Evolutionary conservation across 441 rosid genomes (phyloP), one percentile per base, ranked within the genome.

Genomic region (Bocquillonia castaneifolia): DNA sequence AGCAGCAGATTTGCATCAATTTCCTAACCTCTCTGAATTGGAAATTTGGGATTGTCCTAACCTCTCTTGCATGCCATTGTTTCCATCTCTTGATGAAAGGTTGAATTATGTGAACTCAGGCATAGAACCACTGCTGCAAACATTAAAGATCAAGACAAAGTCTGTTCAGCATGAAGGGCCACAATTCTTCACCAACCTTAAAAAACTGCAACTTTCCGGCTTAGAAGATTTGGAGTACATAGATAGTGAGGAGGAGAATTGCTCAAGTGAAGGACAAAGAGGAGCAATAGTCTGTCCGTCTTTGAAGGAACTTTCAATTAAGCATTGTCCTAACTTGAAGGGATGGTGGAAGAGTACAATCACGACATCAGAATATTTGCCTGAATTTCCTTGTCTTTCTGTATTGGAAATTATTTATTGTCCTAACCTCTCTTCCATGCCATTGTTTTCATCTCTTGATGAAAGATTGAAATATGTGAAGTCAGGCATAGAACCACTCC

Each of bases 371-470:
- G 15, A 5, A 7, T 34, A 4, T 22, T 37, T 59, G 23, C 67
- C 34, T 28, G 39, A 10, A 5, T 77, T 80, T 47, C 70, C 80
- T 14, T 17, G 53, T 29, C 59, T 74, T 40, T 63, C 74, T 31
- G 3, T 34, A 1, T 42, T 79, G 45, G 17, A 5, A 18, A 71
- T 76, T 10, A 1, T 1, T 3, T 15, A 51, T 12, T 79, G 83
- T 61, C 70, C 74, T 0, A 10, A 59, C 1, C 10, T 77, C 26
- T n/a, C 32, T 18, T 65, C 26, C 14, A 58, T 77, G 73, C 80
- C 80, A 20, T 15, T 39, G 18, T 64, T 62, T 62, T 80, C 82
- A 34, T 14, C 44, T 26, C 64, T 79, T 22, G 73, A 66, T 15
- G 64, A 37, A 1, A 9, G 0, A 3, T 17, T 72, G 12, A 0